These are phyloP conservation scores for Pseudogymnoascus sp. DNA, from an alignment of 2,329 filamentous ascomycete genomes.

Conservation along the genomic window DNA sequence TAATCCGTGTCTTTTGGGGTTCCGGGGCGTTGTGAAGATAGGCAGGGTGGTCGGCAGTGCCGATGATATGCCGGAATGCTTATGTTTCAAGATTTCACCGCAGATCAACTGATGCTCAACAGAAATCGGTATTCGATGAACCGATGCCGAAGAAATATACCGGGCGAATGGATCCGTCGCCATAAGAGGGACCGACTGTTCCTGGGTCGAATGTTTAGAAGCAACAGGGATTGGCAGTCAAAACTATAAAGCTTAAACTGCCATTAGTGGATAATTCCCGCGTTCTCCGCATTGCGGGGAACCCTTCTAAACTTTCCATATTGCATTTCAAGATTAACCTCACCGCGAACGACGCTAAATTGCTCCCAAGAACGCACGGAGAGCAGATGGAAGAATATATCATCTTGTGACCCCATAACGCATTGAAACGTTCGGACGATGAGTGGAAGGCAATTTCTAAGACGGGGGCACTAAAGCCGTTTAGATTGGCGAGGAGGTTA, in stretches of 20 bases:
- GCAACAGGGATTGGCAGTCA: conserved; percentile 7
- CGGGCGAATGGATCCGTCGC: conserved; percentile 1
- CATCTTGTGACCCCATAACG: not conserved
- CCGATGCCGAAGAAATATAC: conserved; percentile 1
- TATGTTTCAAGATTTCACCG: not conserved
- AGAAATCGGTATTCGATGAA: not conserved
- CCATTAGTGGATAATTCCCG: conserved; percentile 7
- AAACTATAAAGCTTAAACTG: conserved; percentile 12
- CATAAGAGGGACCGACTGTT: not conserved
- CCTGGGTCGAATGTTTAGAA: not conserved
- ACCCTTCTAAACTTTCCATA: not conserved
- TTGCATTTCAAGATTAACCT: not conserved
- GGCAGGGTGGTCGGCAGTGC: not conserved
- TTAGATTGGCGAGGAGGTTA: conserved; percentile 8
- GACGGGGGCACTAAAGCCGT: not conserved
- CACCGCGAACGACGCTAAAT: not conserved
- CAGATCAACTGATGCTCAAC: not conserved
- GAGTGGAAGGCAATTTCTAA: not conserved
- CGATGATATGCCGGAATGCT: not conserved
- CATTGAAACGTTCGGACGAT: not conserved
- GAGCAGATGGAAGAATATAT: not conserved
- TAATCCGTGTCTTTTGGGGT: too few species aligned
- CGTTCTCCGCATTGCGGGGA: not conserved
- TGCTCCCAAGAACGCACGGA: not conserved
- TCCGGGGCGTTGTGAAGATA: too few species aligned